These are phyloP conservation scores for Coniophora puteana DNA, from an alignment of 1,284 basidiomycete genomes.

Conservation along the genomic window DNA sequence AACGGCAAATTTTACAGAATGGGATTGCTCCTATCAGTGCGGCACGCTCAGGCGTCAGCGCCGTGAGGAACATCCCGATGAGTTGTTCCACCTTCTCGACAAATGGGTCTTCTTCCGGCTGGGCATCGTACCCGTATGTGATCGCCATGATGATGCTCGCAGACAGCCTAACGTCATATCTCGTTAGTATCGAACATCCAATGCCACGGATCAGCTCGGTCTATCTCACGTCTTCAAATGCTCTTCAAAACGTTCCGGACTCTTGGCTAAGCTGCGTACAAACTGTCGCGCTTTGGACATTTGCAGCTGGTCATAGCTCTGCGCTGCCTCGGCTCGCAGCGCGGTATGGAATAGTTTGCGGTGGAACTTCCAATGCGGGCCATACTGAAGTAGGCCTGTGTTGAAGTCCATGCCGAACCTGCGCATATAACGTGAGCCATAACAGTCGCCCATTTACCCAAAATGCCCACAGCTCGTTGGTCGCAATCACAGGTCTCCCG, in stretches of 20 bases:
- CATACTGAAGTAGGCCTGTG: constrained; percentile 23
- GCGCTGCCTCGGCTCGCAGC: neutral
- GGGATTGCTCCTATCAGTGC: neutral
- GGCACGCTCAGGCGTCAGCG: neutral
- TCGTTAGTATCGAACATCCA: neutral
- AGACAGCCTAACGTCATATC: neutral
- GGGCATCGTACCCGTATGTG: neutral
- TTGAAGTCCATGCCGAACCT: constrained; percentile 29
- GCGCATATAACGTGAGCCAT: constrained; percentile 12
- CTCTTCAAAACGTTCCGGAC: neutral
- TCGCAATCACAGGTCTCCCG: constrained; percentile 29
- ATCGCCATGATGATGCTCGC: constrained; percentile 1
- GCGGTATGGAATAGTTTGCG: constrained; percentile 1
- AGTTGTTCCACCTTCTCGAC: neutral
- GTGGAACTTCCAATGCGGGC: constrained; percentile 18
- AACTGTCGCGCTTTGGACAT: neutral
- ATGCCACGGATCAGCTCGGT: neutral
- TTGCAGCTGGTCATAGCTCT: neutral
- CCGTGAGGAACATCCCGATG: neutral
- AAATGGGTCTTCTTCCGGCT: neutral
- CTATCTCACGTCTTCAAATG: constrained; percentile 4
- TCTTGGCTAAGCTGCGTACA: neutral
- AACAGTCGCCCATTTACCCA: neutral
- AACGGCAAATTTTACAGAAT: neutral
- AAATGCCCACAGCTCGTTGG: constrained; percentile 17